phyloP scores from a whole-genome alignment of 164 flowering plant species.

The Piper longum region DNA sequence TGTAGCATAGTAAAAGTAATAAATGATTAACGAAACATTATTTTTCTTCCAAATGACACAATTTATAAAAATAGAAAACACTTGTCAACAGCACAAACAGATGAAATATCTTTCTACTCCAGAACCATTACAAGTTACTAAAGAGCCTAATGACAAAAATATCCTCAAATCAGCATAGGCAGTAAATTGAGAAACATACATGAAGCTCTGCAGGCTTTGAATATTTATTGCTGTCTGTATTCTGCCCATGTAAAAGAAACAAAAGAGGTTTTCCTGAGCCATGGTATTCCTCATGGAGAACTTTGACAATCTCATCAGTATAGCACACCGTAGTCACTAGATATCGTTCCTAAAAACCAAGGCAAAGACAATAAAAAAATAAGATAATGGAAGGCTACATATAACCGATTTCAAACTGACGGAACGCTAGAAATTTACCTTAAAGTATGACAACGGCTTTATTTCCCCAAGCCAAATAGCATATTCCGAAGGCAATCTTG shows the following conservation, averaged over 20 bases:
- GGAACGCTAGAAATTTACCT: slow-evolving; percentile 27
- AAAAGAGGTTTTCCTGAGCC: slow-evolving; percentile 48
- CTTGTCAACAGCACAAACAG: neutral
- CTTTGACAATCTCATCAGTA: slow-evolving; percentile 54
- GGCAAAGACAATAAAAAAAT: neutral
- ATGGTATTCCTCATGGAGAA: slow-evolving; percentile 30
- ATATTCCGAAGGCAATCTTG: slow-evolving; percentile 65
- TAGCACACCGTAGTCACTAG: slow-evolving; percentile 42
- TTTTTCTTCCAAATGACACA: neutral
- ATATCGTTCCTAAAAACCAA: slow-evolving; percentile 56
- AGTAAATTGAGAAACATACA: slow-evolving; percentile 21
- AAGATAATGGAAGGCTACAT: neutral
- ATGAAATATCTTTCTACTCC: neutral
- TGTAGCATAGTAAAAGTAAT: slow-evolving; percentile 9
- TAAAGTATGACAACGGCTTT: slow-evolving; percentile 54
- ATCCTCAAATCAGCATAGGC: neutral
- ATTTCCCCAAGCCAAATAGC: slow-evolving; percentile 93
- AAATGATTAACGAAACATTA: neutral
- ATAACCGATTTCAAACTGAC: neutral
- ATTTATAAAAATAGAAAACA: no score
- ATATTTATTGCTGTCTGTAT: slow-evolving; percentile 73
- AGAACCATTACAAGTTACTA: neutral
- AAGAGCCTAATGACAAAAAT: neutral
- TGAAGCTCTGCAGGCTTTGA: slow-evolving; percentile 76
- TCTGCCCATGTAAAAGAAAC: slow-evolving; percentile 76